Evolutionary conservation across 2,329 filamentous ascomycete genomes (phyloP).

Genomic region (Verticillium nonalfalfae): DNA sequence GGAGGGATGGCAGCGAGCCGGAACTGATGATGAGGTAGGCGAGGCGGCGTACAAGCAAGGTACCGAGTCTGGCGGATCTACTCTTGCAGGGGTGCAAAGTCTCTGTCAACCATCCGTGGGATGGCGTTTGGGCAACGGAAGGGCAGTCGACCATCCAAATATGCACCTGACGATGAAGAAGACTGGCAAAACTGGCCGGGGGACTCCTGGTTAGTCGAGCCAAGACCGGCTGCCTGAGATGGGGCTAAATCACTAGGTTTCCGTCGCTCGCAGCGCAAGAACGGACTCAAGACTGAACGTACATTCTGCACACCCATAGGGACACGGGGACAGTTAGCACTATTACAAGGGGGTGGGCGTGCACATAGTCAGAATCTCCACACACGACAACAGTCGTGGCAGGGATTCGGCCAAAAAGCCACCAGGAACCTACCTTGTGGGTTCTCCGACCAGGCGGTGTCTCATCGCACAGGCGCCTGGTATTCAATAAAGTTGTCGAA

Average conservation of each 20-base stretch:
- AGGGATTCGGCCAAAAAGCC: no score
- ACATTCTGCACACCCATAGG: not conserved
- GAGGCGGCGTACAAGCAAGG: no score
- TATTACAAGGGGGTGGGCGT: not conserved
- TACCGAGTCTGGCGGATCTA: no score
- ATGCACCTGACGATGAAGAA: not conserved
- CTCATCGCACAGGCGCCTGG: no score
- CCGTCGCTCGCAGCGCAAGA: not conserved
- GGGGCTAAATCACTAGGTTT: not conserved
- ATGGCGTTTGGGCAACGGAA: not conserved
- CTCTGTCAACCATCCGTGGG: not conserved
- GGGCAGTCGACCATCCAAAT: not conserved
- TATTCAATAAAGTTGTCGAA: no score
- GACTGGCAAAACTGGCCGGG: not conserved
- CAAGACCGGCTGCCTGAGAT: not conserved
- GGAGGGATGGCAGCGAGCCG: not conserved
- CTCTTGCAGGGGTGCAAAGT: not conserved
- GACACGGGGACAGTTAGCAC: not conserved
- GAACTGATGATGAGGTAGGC: no score
- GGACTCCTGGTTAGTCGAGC: not conserved
- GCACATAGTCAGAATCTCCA: no score
- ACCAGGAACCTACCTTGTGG: no score
- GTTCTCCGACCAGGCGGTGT: no score
- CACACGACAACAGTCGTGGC: no score
- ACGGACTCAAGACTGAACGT: not conserved